Evolutionary conservation across 75 land plant genomes (phyloP), one percentile per base, ranked within the genome.

Genomic region (Cupressus sempervirens): DNA sequence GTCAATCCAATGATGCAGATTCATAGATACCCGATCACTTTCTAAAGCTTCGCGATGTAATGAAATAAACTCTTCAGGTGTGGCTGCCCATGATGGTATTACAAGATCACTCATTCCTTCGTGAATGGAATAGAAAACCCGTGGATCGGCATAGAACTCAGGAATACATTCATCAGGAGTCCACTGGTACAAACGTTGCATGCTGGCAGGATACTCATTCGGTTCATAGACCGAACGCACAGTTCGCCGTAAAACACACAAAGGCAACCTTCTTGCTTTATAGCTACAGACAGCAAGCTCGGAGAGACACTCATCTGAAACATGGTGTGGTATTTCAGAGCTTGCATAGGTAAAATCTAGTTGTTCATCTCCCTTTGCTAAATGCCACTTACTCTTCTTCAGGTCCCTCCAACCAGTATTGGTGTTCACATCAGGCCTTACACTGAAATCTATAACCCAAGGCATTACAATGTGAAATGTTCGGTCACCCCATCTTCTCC

Each of bases 131-230:
- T 62, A 82, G 84, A 96, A 96, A 53, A 96, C 87, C 70, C 84
- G 90, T 32, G 98, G 89, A 89, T 96, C 98, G 79, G 91, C 91
- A 80, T 95, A 96, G 82, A 96, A 96, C 74, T 96, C 98, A 16
- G 98, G 98, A 88, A 96, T 94, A 86, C 97, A 96, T 82, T 96
- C 98, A 88, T 96, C 98, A 77, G 98, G 98, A 10, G 98, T 96
- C 98, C 98, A 96, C 65, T 96, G 98, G 81, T 96, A 96, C 70
- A 96, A 88, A 40, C 98, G 91, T 88, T 95, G 97, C 97, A 96
- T 93, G 80, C 74, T 93, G n/a, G 93, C 89, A 84, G 98, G 98
- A 89, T 96, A 96, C 89, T 96, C 98, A 88, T 96, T 96, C 12
- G 98, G 98, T 87, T 95, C 98, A 90, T 96, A 96, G 48, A 96